These are phyloP conservation scores for Chalaropsis thielavioides DNA, from an alignment of 2,329 filamentous ascomycete species.

Conservation along the genomic window DNA sequence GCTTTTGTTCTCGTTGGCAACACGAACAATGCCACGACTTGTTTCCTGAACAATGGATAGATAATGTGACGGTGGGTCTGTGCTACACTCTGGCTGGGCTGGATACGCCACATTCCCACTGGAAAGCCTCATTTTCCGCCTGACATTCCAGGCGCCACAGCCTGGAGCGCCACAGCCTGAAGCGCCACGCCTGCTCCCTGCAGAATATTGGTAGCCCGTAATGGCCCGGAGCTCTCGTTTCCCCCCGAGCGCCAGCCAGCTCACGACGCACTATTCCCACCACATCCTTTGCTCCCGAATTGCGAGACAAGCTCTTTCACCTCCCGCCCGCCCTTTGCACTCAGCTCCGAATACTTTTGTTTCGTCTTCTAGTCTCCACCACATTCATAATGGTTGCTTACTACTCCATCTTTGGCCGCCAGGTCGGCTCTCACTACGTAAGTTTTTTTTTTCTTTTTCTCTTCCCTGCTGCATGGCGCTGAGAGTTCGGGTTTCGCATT, in stretches of 20 bases:
- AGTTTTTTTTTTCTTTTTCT: constrained; percentile 25
- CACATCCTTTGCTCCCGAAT: constrained; percentile 6
- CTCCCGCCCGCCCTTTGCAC: not conserved
- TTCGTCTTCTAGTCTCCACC: not conserved
- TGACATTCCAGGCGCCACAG: constrained; percentile 12
- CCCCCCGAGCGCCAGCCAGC: not conserved
- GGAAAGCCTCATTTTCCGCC: constrained; percentile 6
- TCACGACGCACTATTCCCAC: not conserved
- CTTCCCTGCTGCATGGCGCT: not conserved
- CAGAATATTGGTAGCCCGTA: constrained; percentile 9
- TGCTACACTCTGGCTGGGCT: not conserved
- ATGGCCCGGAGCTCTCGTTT: constrained; percentile 10
- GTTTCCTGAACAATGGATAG: too few relatives aligned
- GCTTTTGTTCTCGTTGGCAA: not conserved
- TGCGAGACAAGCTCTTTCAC: constrained; percentile 8
- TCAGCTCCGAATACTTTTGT: not conserved
- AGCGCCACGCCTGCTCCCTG: not conserved
- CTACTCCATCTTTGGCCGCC: constrained; percentile 44
- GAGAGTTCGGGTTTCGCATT: not conserved
- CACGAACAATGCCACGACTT: too few relatives aligned
- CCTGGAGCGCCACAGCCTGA: too few relatives aligned
- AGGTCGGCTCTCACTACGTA: constrained; percentile 48
- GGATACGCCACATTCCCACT: not conserved
- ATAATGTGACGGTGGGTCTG: not conserved
- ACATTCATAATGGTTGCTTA: constrained; percentile 18